phyloP scores from a whole-genome alignment of 139 green algal species.

The Chlorella sp. region DNA sequence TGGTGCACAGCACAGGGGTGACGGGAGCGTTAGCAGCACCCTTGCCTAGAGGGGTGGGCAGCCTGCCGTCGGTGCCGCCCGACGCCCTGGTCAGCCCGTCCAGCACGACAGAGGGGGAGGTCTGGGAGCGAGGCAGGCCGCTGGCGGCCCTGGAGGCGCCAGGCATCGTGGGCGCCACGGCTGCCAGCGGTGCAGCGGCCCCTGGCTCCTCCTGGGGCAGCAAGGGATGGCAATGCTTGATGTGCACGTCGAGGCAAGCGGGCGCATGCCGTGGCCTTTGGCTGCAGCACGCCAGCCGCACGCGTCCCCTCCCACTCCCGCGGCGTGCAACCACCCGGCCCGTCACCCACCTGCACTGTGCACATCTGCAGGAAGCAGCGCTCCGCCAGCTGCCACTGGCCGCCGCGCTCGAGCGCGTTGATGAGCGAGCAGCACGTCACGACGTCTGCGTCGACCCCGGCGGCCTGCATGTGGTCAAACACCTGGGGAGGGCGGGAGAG shows the following conservation, averaged over 20 bases:
- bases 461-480: slow-evolving; percentile 57
- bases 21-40: not conserved
- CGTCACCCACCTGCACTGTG: slow-evolving; percentile 1
- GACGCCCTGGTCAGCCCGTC: slow-evolving; percentile 1
- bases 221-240: no score
- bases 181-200: no score
- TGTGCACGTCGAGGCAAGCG: no score
- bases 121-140: slow-evolving; percentile 26
- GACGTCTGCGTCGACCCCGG: slow-evolving; percentile 78
- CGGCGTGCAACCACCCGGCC: no score
- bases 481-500: slow-evolving; percentile 17
- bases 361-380: slow-evolving; percentile 70
- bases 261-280: no score
- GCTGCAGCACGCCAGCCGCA: no score
- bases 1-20: not conserved
- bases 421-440: slow-evolving; percentile 92
- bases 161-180: no score
- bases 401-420: slow-evolving; percentile 85
- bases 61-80: not conserved
- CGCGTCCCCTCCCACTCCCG: no score
- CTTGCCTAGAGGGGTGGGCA: no score
- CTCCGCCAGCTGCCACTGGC: slow-evolving; percentile 89
- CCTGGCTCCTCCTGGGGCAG: no score
- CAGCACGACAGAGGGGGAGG: slow-evolving; percentile 24
- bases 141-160: not conserved